Evolutionary conservation across 129 eudicot genomes (phyloP).

Genomic region (Saussurea involucrata): DNA sequence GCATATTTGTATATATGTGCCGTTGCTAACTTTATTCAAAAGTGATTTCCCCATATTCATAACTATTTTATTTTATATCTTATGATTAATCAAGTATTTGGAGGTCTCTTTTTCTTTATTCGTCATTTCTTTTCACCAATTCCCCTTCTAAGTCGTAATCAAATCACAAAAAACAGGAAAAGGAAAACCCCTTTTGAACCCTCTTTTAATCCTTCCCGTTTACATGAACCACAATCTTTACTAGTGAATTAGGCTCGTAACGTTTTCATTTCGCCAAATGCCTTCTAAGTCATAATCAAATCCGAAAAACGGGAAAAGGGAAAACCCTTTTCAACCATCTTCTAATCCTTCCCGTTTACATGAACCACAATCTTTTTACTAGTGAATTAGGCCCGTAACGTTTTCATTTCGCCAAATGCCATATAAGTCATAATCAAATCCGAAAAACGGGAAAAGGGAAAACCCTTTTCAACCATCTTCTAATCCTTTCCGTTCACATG

Average conservation of each 20-base stretch:
- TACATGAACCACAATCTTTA: not conserved
- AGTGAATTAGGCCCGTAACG: not conserved
- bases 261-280: no score
- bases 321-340: conserved; percentile 5
- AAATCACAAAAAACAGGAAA: conserved; percentile 6
- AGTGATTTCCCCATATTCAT: conserved; percentile 6
- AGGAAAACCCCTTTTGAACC: conserved; percentile 16
- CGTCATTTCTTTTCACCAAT: conserved; percentile 9
- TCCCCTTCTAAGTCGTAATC: conserved; percentile 5
- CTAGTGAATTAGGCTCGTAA: not conserved
- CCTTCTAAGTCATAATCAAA: conserved; percentile 11
- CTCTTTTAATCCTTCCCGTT: not conserved
- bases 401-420: conserved; percentile 2
- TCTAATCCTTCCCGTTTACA: not conserved
- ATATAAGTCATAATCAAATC: conserved; percentile 14
- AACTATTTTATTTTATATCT: not conserved
- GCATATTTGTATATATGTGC: not conserved
- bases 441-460: conserved; percentile 9
- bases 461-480: not conserved
- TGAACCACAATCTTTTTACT: not conserved
- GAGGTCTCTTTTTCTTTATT: conserved; percentile 9
- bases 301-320: conserved; percentile 11
- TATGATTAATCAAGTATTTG: not conserved
- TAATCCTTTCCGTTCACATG: not conserved
- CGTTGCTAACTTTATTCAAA: conserved; percentile 16